Conservation (phyloP, 805 yeast species). For the Wickerhamomyces chambardii region DNA sequence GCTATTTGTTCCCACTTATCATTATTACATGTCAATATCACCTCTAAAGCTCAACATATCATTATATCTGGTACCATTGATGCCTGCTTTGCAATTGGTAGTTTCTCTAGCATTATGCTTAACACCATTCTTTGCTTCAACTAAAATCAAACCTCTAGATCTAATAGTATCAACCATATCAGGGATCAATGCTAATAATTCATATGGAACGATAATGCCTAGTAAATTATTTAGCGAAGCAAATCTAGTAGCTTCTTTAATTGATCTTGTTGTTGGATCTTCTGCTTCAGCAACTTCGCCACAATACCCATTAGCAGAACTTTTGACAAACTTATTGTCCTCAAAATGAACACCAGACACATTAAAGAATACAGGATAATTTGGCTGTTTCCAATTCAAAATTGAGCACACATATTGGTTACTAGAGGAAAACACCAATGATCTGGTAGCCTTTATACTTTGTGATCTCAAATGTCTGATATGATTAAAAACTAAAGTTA, state of each 20-base stretch:
- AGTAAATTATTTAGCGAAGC: slow-evolving; percentile 77
- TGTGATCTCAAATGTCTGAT: slow-evolving; percentile 40
- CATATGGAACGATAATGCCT: slow-evolving; percentile 73
- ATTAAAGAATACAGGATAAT: slow-evolving; percentile 86
- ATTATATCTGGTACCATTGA: slow-evolving; percentile 60
- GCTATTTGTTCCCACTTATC: too few relatives aligned
- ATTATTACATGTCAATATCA: slow-evolving; percentile 37
- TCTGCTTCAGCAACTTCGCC: slow-evolving; percentile 16
- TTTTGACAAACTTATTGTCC: slow-evolving; percentile 22
- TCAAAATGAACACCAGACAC: slow-evolving; percentile 54
- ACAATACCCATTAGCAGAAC: slow-evolving; percentile 32
- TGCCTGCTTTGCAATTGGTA: slow-evolving; percentile 13
- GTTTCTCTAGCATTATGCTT: slow-evolving; percentile 9
- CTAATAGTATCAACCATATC: slow-evolving; percentile 67
- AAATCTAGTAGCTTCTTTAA: slow-evolving; percentile 76
- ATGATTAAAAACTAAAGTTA: slow-evolving; percentile 68
- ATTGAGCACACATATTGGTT: slow-evolving; percentile 90
- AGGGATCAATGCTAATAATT: slow-evolving; percentile 65
- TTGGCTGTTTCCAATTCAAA: slow-evolving; percentile 97
- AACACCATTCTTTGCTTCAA: slow-evolving; percentile 45
- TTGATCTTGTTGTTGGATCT: slow-evolving; percentile 49
- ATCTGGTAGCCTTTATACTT: slow-evolving; percentile 33
- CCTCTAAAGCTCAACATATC: slow-evolving; percentile 62
- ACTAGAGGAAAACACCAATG: slow-evolving; percentile 77
- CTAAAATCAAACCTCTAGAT: slow-evolving; percentile 73